Evolutionary conservation across 495 filamentous ascomycete genomes (phyloP).

Genomic region (Hypomontagnella monticulosa): DNA sequence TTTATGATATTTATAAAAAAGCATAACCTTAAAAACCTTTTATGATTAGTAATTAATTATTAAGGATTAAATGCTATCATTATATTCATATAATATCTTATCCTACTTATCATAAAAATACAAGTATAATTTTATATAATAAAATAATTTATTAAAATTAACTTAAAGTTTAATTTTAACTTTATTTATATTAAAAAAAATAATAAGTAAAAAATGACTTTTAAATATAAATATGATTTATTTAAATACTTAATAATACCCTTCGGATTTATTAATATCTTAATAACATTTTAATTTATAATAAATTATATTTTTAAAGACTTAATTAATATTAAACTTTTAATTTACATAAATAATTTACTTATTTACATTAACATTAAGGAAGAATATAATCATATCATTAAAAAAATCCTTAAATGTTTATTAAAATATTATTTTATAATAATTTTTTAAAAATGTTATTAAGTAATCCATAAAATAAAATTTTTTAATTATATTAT

Average conservation of each 20-base stretch:
- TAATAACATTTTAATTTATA: conserved; percentile 1
- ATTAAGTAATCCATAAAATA: neutral
- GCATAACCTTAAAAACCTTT: neutral
- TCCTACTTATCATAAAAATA: neutral
- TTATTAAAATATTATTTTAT: neutral
- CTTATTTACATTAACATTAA: neutral
- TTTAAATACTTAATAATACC: neutral
- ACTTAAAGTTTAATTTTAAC: neutral
- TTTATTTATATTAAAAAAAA: neutral
- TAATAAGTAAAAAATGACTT: conserved; percentile 5
- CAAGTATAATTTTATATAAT: neutral
- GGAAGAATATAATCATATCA: neutral
- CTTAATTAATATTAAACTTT: neutral
- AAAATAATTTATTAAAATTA: neutral
- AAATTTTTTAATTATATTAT: conserved; percentile 1
- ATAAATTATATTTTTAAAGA: neutral
- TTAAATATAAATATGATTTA: neutral
- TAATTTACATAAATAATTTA: neutral
- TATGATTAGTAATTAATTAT: neutral
- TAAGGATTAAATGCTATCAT: neutral
- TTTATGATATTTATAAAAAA: neutral
- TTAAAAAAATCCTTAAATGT: neutral
- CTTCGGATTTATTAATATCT: neutral
- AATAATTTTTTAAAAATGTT: neutral
- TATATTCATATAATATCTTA: neutral